Conservation (phyloP, 148 eudicot genomes). For the Gaultheria prostrata region DNA sequence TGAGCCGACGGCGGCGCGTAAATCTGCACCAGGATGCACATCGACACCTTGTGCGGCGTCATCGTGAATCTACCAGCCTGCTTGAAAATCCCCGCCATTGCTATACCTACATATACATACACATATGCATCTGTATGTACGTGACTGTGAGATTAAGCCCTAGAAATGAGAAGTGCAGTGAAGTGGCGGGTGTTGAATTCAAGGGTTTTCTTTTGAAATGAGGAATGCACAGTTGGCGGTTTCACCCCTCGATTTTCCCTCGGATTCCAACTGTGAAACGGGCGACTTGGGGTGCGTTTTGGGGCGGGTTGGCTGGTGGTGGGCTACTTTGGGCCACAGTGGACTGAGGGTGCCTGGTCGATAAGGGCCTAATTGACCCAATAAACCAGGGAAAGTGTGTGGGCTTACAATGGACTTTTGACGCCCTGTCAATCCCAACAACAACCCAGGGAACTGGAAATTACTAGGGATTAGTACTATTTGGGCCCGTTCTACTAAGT, state of each 20-base stretch:
- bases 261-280: not conserved
- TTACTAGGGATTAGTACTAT: no score
- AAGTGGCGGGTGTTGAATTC: not conserved
- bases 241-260: not conserved
- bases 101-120: not conserved
- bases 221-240: not conserved
- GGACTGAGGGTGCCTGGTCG: no score
- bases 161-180: not conserved
- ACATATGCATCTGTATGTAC: not conserved
- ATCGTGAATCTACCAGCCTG: conserved; percentile 48
- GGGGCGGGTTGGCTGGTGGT: not conserved
- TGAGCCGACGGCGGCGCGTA: conserved; percentile 69
- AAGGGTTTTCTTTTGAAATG: not conserved
- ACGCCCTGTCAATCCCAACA: not conserved
- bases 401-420: not conserved
- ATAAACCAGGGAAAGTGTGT: not conserved
- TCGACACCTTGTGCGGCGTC: conserved; percentile 87
- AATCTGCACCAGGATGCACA: conserved; percentile 68
- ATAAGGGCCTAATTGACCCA: no score
- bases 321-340: not conserved
- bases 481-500: no score
- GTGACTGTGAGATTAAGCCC: no score
- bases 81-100: conserved; percentile 56
- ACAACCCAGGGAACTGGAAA: no score
- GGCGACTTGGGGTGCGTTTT: not conserved